phyloP scores from a whole-genome alignment of 2,329 filamentous ascomycete species.

The Corniculantispora saksenae region DNA sequence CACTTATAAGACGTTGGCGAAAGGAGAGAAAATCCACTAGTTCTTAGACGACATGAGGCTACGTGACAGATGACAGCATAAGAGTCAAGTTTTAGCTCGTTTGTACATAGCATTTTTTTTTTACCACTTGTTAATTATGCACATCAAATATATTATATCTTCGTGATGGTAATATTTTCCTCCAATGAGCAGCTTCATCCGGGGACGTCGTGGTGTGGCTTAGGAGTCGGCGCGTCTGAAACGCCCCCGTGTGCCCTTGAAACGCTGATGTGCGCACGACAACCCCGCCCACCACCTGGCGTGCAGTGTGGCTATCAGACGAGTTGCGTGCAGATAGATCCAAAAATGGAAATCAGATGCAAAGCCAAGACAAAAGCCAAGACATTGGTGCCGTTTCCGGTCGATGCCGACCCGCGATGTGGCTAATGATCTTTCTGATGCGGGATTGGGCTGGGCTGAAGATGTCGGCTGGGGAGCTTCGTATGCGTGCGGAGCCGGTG shows the following conservation, averaged over 20 bases:
- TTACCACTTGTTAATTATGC: background rate
- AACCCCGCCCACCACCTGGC: background rate
- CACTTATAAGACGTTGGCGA: constrained; percentile 20
- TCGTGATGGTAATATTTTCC: background rate
- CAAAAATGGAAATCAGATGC: background rate
- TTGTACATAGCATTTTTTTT: background rate
- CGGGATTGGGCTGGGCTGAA: too few relatives aligned
- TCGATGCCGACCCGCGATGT: background rate
- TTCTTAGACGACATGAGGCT: background rate
- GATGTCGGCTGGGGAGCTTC: too few relatives aligned
- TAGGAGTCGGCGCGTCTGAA: background rate
- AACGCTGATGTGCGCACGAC: background rate
- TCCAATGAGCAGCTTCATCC: background rate
- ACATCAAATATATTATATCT: background rate
- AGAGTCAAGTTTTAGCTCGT: background rate
- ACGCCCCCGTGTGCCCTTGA: constrained; percentile 10
- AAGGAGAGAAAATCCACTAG: constrained; percentile 14
- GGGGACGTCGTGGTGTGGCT: background rate
- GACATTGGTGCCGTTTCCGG: constrained; percentile 2
- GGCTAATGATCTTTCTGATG: background rate
- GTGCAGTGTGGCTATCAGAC: background rate
- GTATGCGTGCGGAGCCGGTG: too few relatives aligned
- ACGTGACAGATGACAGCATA: background rate
- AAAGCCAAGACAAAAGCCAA: constrained; percentile 14
- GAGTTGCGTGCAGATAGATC: background rate